Evolutionary conservation across 805 yeast genomes (phyloP), one percentile per base, ranked within the genome.

Genomic region (Kazachstania psychrophila): DNA sequence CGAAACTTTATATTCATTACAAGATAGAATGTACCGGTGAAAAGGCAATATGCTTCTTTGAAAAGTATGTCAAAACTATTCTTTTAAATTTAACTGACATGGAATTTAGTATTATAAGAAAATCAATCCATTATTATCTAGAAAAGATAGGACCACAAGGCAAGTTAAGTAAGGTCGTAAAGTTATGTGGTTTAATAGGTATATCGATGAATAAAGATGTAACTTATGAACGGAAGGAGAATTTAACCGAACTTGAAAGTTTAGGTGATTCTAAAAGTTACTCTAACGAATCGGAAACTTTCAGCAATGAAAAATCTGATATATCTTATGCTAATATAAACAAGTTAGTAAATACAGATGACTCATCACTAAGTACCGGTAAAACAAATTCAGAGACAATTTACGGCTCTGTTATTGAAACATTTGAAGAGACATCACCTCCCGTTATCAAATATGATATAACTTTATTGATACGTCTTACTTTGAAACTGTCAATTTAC

Each of bases 111-210:
- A 15, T 35, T 22, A 23, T 42, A 7, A 46, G 38, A 29, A 40
- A 41, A 24, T 39, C 40, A 2, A 33, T 64, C 2, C 36, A 46
- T 8, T 37, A 36, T 16, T 39, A 47, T 36, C 49, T 61, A 14
- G 53, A 45, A 18, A 53, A 50, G 26, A 55, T 73, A 10, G 70
- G 72, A 1, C 44, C 51, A 2, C 71, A 65, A 39, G 69, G 65
- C 41, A 64, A 60, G 31, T 47, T 61, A 5, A 46, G 62, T 18
- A 72, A 72, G 38, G 72, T 88, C 0, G 71, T 81, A 22, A 72
- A 73, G 46, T 52, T 71, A 7, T 80, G 70, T 56, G 94, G 94
- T 0, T 72, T 75, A 33, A 58, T 83, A 26, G 72, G 77, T 4
- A 70, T 70, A 14, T 13, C 27, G 13, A 24, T 31, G 19, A 29